Conservation (phyloP, 2,329 filamentous ascomycete species). For the Xenoacremonium recifei region DNA sequence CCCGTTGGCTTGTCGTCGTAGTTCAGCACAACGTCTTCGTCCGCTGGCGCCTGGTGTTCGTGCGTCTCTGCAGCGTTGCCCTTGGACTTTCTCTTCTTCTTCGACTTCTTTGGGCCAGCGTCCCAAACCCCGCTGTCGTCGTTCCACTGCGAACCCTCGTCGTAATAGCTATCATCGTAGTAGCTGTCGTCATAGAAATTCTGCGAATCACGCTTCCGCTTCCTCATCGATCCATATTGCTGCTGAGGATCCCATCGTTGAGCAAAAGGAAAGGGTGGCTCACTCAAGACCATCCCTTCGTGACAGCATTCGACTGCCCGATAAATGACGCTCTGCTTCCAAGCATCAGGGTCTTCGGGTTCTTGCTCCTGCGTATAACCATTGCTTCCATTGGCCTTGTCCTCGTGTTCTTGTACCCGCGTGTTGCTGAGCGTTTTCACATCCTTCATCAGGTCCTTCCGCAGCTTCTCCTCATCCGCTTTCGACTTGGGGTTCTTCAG, state of each 20-base stretch:
- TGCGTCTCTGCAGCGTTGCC: conserved; percentile 4
- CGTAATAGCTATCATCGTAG: conserved; percentile 29
- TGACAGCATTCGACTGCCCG: conserved; percentile 81
- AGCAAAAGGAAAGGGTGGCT: conserved; percentile 85
- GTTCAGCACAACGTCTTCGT: conserved; percentile 37
- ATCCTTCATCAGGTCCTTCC: conserved; percentile 57
- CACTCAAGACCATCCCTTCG: conserved; percentile 64
- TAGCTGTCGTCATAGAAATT: conserved; percentile 27
- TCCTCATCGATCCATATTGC: conserved; percentile 42
- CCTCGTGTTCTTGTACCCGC: too few species aligned
- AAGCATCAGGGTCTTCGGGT: conserved; percentile 55
- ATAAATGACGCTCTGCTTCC: conserved; percentile 72
- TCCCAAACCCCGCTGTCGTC: conserved; percentile 31
- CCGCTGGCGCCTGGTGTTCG: conserved; percentile 4
- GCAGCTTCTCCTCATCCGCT: conserved; percentile 63
- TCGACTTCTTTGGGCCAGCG: conserved; percentile 39
- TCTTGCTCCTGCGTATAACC: conserved; percentile 5
- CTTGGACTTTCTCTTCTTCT: conserved; percentile 37
- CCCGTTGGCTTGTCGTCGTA: conserved; percentile 36
- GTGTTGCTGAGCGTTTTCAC: conserved; percentile 40
- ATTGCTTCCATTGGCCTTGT: conserved; percentile 12
- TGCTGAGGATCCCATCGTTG: conserved; percentile 87
- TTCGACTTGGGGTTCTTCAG: conserved; percentile 66
- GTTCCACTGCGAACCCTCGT: conserved; percentile 25
- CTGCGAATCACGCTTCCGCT: conserved; percentile 40